phyloP scores from a whole-genome alignment of 306 rosid species.

The Hippophae tibetana region DNA sequence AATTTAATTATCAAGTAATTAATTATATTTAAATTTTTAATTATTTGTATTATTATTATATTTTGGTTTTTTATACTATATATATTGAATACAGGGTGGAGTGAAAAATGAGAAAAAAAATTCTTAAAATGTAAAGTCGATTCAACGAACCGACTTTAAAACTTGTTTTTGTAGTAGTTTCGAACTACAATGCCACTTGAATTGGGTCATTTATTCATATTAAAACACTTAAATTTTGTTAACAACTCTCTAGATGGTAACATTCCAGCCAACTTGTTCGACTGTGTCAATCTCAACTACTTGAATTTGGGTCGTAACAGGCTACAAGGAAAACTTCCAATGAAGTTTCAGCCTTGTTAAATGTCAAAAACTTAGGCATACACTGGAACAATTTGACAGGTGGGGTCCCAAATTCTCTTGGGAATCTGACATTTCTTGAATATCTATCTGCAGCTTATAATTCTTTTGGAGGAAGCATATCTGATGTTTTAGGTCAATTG shows the following conservation, averaged over 20 bases:
- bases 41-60: too few species aligned
- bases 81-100: too few species aligned
- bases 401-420: neutral
- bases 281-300: constrained; percentile 11
- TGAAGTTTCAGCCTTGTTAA: too few species aligned
- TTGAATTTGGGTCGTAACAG: neutral
- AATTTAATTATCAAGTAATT: too few species aligned
- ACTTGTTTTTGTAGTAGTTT: too few species aligned
- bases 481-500: neutral
- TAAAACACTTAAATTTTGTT: neutral
- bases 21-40: too few species aligned
- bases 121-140: too few species aligned
- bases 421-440: constrained; percentile 4
- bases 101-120: too few species aligned
- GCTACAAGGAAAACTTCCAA: too few species aligned
- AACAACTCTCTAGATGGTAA: constrained; percentile 17
- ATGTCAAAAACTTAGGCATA: too few species aligned
- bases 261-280: constrained; percentile 15
- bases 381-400: constrained; percentile 10
- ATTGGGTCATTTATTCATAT: constrained; percentile 14
- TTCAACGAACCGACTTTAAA: too few species aligned
- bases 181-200: constrained; percentile 19
- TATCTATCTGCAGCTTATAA: constrained; percentile 1
- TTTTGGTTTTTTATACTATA: too few species aligned
- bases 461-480: neutral